Evolutionary conservation across 345 rosid species (phyloP).

Genomic region (Reutealis trisperma): DNA sequence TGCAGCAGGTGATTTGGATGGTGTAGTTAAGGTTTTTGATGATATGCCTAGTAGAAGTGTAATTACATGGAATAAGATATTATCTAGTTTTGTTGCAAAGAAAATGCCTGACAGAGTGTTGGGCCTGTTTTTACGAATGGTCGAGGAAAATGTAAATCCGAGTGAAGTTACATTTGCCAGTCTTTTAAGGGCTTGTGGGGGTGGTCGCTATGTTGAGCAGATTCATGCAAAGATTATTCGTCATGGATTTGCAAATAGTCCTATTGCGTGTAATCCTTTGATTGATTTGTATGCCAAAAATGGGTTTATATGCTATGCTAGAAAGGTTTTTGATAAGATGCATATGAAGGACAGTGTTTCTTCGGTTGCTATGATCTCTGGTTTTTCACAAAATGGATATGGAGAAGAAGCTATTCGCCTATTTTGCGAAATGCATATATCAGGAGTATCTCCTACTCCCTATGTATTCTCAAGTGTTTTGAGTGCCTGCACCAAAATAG

Average conservation of each 20-base stretch:
- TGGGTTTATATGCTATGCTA: constrained; percentile 51
- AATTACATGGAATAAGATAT: constrained; percentile 55
- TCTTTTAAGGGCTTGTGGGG: constrained; percentile 54
- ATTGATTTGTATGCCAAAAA: constrained; percentile 68
- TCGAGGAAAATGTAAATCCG: constrained; percentile 40
- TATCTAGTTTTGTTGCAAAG: constrained; percentile 42
- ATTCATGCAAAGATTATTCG: constrained; percentile 66
- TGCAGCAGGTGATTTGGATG: constrained; percentile 40
- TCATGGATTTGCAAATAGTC: constrained; percentile 53
- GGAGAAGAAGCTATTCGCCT: constrained; percentile 60
- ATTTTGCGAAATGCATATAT: constrained; percentile 59
- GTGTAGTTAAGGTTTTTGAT: constrained; percentile 59
- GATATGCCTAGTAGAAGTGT: constrained; percentile 60
- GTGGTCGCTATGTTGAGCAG: constrained; percentile 43
- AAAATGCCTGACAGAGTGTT: constrained; percentile 38
- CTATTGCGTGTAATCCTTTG: constrained; percentile 59
- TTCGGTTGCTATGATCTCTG: constrained; percentile 84
- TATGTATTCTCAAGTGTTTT: constrained; percentile 78
- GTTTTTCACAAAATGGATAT: constrained; percentile 62
- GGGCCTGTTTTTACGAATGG: constrained; percentile 45
- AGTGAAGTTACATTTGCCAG: constrained; percentile 45
- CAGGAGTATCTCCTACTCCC: constrained; percentile 60
- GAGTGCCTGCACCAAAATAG: constrained; percentile 72
- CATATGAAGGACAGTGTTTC: constrained; percentile 62
- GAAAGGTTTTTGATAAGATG: constrained; percentile 58